phyloP scores from a whole-genome alignment of 805 yeast species.

The Lipomyces japonicus region DNA sequence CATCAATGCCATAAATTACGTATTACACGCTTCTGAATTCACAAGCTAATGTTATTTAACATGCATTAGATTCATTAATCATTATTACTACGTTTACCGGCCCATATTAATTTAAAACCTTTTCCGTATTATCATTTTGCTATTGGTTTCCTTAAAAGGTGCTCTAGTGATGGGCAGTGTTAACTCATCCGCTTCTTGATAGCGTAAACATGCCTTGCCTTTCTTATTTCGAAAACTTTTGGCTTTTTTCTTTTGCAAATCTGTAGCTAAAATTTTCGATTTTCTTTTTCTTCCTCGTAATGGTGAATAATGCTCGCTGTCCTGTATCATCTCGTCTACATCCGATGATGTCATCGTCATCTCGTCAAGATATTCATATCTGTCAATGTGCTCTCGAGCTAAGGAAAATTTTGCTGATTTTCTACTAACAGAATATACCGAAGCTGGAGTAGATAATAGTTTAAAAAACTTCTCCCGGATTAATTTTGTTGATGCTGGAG shows the following conservation, averaged over 20 bases:
- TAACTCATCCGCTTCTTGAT: no score
- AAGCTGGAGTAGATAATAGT: conserved; percentile 17
- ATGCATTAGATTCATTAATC: no score
- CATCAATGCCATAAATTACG: no score
- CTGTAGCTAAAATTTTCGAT: not conserved
- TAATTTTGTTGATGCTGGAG: conserved; percentile 12
- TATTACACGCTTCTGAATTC: no score
- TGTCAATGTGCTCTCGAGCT: not conserved
- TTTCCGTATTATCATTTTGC: no score
- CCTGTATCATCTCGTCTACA: not conserved
- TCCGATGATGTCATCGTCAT: not conserved
- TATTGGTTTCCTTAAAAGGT: no score
- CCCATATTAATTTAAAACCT: no score
- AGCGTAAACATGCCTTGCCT: no score
- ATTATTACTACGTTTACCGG: no score
- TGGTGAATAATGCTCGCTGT: conserved; percentile 7
- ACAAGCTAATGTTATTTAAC: no score
- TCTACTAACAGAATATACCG: not conserved
- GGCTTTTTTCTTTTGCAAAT: not conserved
- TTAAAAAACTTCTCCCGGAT: conserved; percentile 12
- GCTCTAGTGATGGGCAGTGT: no score
- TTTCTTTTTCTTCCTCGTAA: conserved; percentile 1
- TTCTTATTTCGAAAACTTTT: not conserved
- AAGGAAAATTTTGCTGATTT: not conserved
- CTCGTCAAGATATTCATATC: not conserved